Base-by-base conservation (phyloP, 257 asterid species). In the Pogostemon cablin region DNA sequence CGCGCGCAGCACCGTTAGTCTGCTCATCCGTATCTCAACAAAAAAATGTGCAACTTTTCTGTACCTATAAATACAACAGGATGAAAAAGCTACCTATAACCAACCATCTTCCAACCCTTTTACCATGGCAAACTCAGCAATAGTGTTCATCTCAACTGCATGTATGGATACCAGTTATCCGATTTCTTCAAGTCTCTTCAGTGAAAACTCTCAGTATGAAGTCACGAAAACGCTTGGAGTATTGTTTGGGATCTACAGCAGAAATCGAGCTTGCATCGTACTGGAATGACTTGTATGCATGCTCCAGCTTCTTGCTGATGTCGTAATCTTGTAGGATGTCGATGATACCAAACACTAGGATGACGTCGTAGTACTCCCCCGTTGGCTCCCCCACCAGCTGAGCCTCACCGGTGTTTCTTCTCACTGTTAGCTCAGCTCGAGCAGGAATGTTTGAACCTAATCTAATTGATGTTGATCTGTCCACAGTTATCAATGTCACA, bases 231-330 rank as follows among this genome's bases (percentile, higher is more conserved):
- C 98, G 91, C 74, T 71, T 88, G 4, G 97, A 86, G 66, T 93
- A 93, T 72, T 86, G 97, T 49, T 79, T 83, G 69, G 98, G 98
- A 63, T 93, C 98, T 9, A 93, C 98, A 1, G 97, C 95, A 11
- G 98, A 93, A 62, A 90, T 93, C 34, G 96, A 87, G 43, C 86
- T 88, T 4, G 97, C 84, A 67, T 93, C 97, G 9, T 81, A 86
- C 41, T 93, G 97, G 78, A 93, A 83, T 3, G 98, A 85, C 77
- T 93, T 93, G 87, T 93, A 93, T 1, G 98, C 98, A 56, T 93
- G 98, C 68, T 93, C 98, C 4, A 93, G 95, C 85, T 88, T 93
- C 93, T 93, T 93, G 93, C 96, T 88, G 54, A 93, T 90, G 52
- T 93, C 98, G 17, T 90, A 93, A 49, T 90, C 97, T 68, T 93